Base-by-base conservation (phyloP, 2,329 filamentous ascomycete genomes). In the Fusarium neocosmosporiellum region DNA sequence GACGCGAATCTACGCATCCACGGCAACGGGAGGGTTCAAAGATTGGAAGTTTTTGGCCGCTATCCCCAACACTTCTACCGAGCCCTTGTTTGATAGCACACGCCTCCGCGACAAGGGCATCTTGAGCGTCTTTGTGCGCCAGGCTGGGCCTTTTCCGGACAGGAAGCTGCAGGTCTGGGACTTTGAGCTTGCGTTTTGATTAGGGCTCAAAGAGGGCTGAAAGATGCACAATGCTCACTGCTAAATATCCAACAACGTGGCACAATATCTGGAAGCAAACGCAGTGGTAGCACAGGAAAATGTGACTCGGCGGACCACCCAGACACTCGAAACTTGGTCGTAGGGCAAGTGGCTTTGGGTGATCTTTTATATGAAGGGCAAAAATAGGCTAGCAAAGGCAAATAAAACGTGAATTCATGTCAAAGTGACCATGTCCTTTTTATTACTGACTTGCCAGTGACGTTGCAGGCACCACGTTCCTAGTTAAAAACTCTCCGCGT, bases 121-220 rank as follows among this genome's bases (percentile, higher is more conserved):
- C 0, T 18, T 73, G 58, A 73, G 71, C 2, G 61, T 73, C 0
- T 73, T 71, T 33, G 41, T 73, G 0, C 63, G 71, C 7, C 71
- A 73, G 10, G 71, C 36, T 16, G 71, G 71, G 0, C 37, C 57
- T 0, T 73, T 59, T 14, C 71, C 71, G 0, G 33, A 71, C 5
- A 57, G 71, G 3, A 74, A 74, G n/a, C 3, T 73, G 0, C 67
- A 73, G 34, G 67, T 73, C 1, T 73, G 71, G 71, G 71, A 73
- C 9, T 74, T 73, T 24, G 71, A 73, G 20, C 59, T 73, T 9
- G 71, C 14, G 20, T 57, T 57, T 37, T 57, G 54, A 57, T 18
- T 48, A 29, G 24, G 43, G 24, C 22, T 29, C 16, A 29, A 48
- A 27, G 43, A 48, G 24, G 43, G 24, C 9, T 7, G 2, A 6